phyloP scores from a whole-genome alignment of 2,329 filamentous ascomycete genomes.

The Alternaria rosae region DNA sequence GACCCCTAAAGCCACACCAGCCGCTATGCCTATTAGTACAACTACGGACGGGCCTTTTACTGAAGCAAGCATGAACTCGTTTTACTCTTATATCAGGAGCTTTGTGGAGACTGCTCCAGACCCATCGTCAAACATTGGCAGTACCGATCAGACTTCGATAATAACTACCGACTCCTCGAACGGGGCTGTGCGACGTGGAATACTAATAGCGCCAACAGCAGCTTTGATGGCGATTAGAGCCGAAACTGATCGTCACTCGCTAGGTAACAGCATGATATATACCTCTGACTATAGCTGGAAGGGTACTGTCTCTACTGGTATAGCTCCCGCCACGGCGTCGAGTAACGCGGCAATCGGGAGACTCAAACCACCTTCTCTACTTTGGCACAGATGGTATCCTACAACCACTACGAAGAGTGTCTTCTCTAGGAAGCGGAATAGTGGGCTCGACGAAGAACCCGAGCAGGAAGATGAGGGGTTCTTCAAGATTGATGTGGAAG shows the following conservation, averaged over 20 bases:
- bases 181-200: neutral
- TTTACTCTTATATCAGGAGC: constrained; percentile 2
- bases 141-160: neutral
- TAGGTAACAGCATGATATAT: neutral
- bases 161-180: neutral
- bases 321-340: neutral
- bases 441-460: neutral
- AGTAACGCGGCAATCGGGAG: neutral
- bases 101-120: neutral
- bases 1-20: neutral
- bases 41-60: neutral
- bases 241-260: fast-evolving
- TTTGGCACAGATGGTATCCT: neutral
- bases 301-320: neutral
- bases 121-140: neutral
- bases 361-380: neutral
- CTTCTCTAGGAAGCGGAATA: too few relatives aligned
- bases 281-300: neutral
- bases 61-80: neutral
- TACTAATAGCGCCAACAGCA: neutral
- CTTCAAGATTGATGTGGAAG: neutral
- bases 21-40: neutral
- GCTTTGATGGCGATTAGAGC: neutral
- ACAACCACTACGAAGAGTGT: fast-evolving
- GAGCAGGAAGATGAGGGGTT: neutral